These are phyloP conservation scores for Sedum album DNA, from an alignment of 164 flowering plant genomes.

Conservation along the genomic window DNA sequence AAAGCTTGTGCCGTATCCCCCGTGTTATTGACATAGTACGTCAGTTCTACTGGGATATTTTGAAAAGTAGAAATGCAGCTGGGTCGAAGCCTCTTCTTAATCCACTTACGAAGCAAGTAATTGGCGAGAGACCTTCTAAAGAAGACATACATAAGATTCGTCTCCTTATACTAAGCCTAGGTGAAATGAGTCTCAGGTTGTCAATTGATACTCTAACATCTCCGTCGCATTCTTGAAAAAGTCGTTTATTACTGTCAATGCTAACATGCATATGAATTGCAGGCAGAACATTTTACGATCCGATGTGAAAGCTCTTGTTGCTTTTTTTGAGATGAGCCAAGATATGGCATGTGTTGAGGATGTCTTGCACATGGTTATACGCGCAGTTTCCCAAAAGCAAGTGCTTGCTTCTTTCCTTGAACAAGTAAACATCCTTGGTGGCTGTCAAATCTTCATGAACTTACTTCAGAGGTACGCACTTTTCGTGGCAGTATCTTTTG, in stretches of 20 bases:
- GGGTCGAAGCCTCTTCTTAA: constrained; percentile 56
- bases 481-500: constrained; percentile 5
- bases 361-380: constrained; percentile 87
- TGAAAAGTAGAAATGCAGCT: constrained; percentile 35
- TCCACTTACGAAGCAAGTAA: constrained; percentile 41
- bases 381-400: constrained; percentile 73
- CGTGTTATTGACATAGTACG: constrained; percentile 69
- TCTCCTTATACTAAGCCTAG: constrained; percentile 87
- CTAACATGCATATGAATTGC: constrained; percentile 17
- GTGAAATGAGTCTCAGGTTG: constrained; percentile 98
- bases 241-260: too few species aligned
- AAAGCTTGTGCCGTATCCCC: constrained; percentile 68
- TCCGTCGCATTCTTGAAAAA: neutral
- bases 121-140: constrained; percentile 64
- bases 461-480: constrained; percentile 73
- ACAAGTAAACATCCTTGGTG: constrained; percentile 77
- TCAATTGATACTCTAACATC: constrained; percentile 20
- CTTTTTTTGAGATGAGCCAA: constrained; percentile 82
- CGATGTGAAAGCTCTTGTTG: constrained; percentile 73
- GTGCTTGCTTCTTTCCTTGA: constrained; percentile 77
- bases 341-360: constrained; percentile 95
- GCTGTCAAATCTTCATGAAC: constrained; percentile 84
- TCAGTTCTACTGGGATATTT: constrained; percentile 73
- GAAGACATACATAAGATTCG: constrained; percentile 92
- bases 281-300: constrained; percentile 70